Evolutionary conservation across 805 yeast genomes (phyloP).

Genomic region (Zygoascus biomembranicola): DNA sequence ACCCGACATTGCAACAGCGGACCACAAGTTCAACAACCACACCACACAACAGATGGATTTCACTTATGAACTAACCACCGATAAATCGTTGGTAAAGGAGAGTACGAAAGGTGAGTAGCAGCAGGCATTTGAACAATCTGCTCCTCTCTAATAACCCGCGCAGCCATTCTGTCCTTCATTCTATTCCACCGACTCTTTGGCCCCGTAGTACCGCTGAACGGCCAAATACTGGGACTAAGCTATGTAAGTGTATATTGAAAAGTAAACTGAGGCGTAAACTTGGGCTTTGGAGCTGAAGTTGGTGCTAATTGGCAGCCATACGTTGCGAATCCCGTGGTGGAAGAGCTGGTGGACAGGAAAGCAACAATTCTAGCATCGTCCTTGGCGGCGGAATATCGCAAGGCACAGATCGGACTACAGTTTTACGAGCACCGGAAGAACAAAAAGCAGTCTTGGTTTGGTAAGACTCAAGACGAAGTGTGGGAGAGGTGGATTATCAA

Average conservation of each 20-base stretch:
- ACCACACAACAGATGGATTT: slow-evolving; percentile 11
- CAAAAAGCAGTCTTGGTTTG: slow-evolving; percentile 52
- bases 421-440: slow-evolving; percentile 25
- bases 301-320: slow-evolving; percentile 29
- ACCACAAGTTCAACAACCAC: too few species aligned
- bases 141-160: not conserved
- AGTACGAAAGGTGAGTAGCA: slow-evolving; percentile 42
- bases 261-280: too few species aligned
- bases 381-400: slow-evolving; percentile 13
- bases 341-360: slow-evolving; percentile 33
- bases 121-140: too few species aligned
- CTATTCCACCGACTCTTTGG: slow-evolving; percentile 67
- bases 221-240: slow-evolving; percentile 50
- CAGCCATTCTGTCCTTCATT: slow-evolving; percentile 56
- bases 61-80: slow-evolving; percentile 25
- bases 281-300: not conserved
- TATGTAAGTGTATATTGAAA: slow-evolving; percentile 32
- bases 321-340: slow-evolving; percentile 41
- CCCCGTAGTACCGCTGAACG: slow-evolving; percentile 44
- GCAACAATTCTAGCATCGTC: slow-evolving; percentile 24
- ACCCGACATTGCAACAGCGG: too few species aligned
- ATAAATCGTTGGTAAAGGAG: slow-evolving; percentile 46
- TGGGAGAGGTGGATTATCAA: slow-evolving; percentile 71
- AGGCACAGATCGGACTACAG: slow-evolving; percentile 18
- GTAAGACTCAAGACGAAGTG: slow-evolving; percentile 36